These are phyloP conservation scores for Santalum album DNA, from an alignment of 164 flowering plant species.

Conservation along the genomic window DNA sequence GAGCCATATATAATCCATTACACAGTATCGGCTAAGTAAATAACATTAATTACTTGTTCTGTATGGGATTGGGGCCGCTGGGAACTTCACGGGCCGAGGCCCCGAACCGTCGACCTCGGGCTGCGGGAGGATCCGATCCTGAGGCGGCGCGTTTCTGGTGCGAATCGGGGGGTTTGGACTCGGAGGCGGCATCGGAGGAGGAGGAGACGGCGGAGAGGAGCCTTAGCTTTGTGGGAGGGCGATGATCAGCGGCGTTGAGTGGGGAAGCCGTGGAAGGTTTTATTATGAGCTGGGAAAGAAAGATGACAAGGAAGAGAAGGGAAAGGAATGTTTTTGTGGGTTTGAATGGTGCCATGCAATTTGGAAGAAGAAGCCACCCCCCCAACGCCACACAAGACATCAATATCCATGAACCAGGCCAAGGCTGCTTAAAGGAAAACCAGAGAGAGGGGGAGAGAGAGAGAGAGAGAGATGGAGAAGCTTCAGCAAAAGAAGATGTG, in stretches of 20 bases:
- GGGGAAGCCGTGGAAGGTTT: constrained; percentile 23
- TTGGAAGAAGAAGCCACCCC: constrained; percentile 46
- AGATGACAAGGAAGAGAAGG: constrained; percentile 19
- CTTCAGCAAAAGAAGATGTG: constrained; percentile 31
- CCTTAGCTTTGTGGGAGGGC: too few relatives aligned
- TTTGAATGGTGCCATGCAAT: constrained; percentile 62
- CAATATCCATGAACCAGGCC: constrained; percentile 81
- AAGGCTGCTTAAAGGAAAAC: constrained; percentile 6
- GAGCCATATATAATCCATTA: too few relatives aligned
- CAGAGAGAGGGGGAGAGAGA: constrained; percentile 13
- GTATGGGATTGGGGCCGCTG: constrained; percentile 84
- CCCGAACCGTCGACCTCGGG: constrained; percentile 43
- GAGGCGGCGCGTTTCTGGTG: too few relatives aligned
- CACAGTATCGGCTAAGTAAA: too few relatives aligned
- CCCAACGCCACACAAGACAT: constrained; percentile 64
- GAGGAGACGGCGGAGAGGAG: too few relatives aligned
- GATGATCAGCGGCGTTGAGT: constrained; percentile 10
- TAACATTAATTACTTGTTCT: constrained; percentile 38
- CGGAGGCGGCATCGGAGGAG: too few relatives aligned
- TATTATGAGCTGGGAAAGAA: constrained; percentile 28
- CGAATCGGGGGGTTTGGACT: constrained; percentile 19
- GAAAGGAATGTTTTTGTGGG: constrained; percentile 20
- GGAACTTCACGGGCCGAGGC: constrained; percentile 71
- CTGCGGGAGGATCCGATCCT: too few relatives aligned
- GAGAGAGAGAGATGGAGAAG: constrained; percentile 18